Conservation (phyloP, 2,329 filamentous ascomycete genomes). For the Neocucurbitaria cava region DNA sequence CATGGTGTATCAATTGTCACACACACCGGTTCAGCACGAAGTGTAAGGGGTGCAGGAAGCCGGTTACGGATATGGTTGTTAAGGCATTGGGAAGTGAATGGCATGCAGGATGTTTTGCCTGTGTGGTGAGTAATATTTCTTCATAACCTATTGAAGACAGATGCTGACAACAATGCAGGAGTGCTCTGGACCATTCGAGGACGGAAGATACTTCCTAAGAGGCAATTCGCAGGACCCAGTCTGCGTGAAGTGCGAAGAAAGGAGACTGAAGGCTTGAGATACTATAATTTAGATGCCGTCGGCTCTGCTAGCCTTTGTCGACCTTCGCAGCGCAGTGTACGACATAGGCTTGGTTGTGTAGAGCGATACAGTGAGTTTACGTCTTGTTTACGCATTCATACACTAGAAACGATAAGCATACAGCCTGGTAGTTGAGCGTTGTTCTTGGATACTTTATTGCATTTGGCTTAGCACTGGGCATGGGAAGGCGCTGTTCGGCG, state of each 20-base stretch:
- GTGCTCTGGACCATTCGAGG: conserved; percentile 66
- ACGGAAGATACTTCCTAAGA: conserved; percentile 69
- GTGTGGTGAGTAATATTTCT: conserved; percentile 57
- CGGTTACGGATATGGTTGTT: conserved; percentile 89
- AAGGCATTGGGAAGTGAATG: conserved; percentile 89
- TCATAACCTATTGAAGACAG: neutral
- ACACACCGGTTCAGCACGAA: conserved; percentile 89
- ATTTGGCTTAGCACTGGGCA: neutral
- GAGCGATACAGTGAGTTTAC: neutral
- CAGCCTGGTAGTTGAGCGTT: neutral
- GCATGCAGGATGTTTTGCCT: conserved; percentile 92
- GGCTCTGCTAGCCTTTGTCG: neutral
- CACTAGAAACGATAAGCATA: neutral
- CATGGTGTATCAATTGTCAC: conserved; percentile 94
- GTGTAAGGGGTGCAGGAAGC: conserved; percentile 82
- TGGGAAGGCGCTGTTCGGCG: neutral
- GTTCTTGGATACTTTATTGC: neutral
- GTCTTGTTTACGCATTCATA: neutral
- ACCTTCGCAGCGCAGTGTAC: neutral
- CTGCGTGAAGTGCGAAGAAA: conserved; percentile 68
- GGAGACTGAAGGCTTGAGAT: conserved; percentile 63
- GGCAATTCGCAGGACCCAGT: conserved; percentile 66
- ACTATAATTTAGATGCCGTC: neutral
- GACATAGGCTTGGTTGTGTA: neutral
- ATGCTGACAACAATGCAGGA: conserved; percentile 52